A percentile compares a stretch with the other conserved stretches of the same genome.
These are phyloP conservation scores for Trichopus zeylanicus DNA, from an alignment of 116 monocot genomes.

Conservation along the genomic window DNA sequence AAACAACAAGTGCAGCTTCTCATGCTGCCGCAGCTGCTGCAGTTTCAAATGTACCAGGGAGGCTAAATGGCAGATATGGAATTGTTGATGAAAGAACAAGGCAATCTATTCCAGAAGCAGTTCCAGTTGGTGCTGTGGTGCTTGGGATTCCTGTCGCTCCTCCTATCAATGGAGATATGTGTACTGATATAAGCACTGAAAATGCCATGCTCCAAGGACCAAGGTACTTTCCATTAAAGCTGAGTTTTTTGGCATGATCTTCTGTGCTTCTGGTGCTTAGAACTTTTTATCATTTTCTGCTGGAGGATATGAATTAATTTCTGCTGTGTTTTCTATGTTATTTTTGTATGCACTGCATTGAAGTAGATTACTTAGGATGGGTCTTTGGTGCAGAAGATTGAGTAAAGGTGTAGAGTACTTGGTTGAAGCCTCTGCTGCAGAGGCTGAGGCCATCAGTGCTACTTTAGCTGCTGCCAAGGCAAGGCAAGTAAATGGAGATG, in stretches of 20 bases:
- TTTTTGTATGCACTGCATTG: background rate
- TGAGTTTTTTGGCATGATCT: too few relatives aligned
- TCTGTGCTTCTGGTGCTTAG: background rate
- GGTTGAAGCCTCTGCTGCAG: slow-evolving; percentile 94
- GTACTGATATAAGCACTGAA: slow-evolving; percentile 91
- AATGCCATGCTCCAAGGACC: slow-evolving; percentile 76
- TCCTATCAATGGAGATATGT: slow-evolving; percentile 85
- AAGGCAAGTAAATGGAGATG: slow-evolving; percentile 71
- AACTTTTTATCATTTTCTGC: background rate
- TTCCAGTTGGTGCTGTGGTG: slow-evolving; percentile 77
- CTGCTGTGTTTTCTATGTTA: background rate
- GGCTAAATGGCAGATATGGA: slow-evolving; percentile 47
- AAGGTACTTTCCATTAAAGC: slow-evolving; percentile 28
- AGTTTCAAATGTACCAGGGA: slow-evolving; percentile 39
- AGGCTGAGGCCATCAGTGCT: slow-evolving; percentile 97
- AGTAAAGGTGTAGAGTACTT: slow-evolving; percentile 92
- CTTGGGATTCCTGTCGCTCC: slow-evolving; percentile 92
- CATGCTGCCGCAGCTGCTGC: slow-evolving; percentile 70
- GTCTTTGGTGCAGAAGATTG: slow-evolving; percentile 58
- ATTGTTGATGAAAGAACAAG: slow-evolving; percentile 52
- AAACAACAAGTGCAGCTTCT: slow-evolving; percentile 78
- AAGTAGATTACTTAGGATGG: slow-evolving; percentile 12
- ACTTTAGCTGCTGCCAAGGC: slow-evolving; percentile 97
- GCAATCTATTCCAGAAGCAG: slow-evolving; percentile 44
- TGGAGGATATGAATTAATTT: background rate